These are phyloP conservation scores for Mitragyna speciosa DNA, from an alignment of 257 asterid genomes.

Conservation along the genomic window DNA sequence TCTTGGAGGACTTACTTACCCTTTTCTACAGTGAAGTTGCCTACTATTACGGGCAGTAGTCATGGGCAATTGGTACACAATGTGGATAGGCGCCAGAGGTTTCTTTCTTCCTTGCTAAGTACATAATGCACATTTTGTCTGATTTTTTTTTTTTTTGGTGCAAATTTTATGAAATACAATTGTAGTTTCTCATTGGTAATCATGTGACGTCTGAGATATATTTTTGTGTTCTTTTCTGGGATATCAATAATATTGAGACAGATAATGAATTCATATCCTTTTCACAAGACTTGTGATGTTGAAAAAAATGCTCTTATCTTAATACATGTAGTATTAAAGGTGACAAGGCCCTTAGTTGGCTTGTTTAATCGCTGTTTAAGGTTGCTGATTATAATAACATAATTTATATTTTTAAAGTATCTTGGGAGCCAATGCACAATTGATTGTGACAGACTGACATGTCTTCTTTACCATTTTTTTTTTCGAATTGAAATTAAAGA, in stretches of 20 bases:
- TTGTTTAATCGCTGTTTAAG: conserved; percentile 26
- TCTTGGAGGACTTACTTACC: neutral
- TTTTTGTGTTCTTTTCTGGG: neutral
- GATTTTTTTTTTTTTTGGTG: neutral
- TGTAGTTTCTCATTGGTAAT: neutral
- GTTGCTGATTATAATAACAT: conserved; percentile 25
- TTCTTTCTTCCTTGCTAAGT: neutral
- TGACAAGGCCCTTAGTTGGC: conserved; percentile 16
- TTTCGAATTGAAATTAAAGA: neutral
- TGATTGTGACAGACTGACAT: conserved; percentile 26
- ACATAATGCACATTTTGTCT: neutral
- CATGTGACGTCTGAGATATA: neutral
- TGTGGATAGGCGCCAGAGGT: neutral
- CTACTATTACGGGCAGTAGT: too few relatives aligned
- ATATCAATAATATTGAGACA: neutral
- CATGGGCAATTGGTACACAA: too few relatives aligned
- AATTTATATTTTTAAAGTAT: conserved; percentile 11
- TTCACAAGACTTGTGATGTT: conserved; percentile 3
- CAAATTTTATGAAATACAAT: neutral
- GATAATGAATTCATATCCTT: conserved; percentile 6
- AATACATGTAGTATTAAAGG: neutral
- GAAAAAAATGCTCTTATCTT: neutral
- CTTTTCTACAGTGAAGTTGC: neutral
- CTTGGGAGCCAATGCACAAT: neutral
- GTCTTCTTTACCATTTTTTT: conserved; percentile 12